These are phyloP conservation scores for Talaromyces funiculosus DNA, from an alignment of 2,329 filamentous ascomycete genomes.

Conservation along the genomic window DNA sequence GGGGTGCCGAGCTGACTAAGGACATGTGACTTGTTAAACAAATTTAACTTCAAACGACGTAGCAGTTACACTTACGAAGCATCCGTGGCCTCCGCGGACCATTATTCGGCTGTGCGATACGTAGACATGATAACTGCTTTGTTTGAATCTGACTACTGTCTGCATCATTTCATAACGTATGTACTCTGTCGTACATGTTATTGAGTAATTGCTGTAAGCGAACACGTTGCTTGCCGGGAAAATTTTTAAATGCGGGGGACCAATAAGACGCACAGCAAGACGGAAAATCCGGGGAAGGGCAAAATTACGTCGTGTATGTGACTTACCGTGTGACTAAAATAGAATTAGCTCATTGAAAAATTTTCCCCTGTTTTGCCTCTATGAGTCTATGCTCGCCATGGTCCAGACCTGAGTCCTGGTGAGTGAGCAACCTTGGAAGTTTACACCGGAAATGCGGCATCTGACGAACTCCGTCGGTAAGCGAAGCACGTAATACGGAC, in stretches of 20 bases:
- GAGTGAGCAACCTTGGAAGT: not conserved
- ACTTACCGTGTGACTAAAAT: not conserved
- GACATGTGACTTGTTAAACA: not conserved
- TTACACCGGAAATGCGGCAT: not conserved
- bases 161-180: no score
- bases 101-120: not conserved
- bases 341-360: not conserved
- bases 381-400: not conserved
- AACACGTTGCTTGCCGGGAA: not conserved
- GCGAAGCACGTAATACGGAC: not conserved
- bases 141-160: no score
- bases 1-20: not conserved
- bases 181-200: no score
- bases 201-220: not conserved
- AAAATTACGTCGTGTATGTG: not conserved
- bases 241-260: not conserved
- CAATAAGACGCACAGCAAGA: not conserved
- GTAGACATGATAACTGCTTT: no score
- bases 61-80: not conserved
- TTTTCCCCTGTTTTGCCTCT: slow-evolving; percentile 1
- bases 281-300: slow-evolving; percentile 3
- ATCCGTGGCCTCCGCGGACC: not conserved
- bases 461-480: not conserved
- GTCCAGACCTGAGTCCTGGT: not conserved
- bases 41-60: not conserved